Conservation (phyloP, 2,329 filamentous ascomycete species). For the Penicillium sclerotiorum region DNA sequence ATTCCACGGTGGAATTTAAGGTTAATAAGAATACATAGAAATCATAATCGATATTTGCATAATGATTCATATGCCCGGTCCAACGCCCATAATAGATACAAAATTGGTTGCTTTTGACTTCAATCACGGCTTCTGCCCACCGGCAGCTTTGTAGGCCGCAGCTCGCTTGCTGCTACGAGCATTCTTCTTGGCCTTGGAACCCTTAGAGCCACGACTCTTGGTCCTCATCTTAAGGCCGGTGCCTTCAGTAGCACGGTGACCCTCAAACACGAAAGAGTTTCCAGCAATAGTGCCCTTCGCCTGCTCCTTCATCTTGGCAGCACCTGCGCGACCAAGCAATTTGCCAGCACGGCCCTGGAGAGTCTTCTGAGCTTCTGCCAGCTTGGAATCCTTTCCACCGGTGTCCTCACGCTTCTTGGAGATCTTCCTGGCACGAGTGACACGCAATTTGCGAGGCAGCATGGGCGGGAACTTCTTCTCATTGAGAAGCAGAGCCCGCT, state of each 20-base stretch:
- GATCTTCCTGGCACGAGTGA: conserved; percentile 79
- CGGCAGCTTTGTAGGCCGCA: conserved; percentile 45
- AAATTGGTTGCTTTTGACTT: conserved; percentile 6
- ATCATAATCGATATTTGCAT: conserved; percentile 15
- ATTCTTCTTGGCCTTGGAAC: conserved; percentile 43
- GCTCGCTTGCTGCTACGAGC: conserved; percentile 46
- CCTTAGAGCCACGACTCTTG: conserved; percentile 39
- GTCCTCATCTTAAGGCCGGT: conserved; percentile 38
- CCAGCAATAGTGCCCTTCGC: conserved; percentile 31
- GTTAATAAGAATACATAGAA: background rate
- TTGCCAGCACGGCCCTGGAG: conserved; percentile 43
- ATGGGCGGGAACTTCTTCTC: conserved; percentile 93
- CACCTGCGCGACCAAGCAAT: conserved; percentile 43
- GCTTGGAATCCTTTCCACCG: conserved; percentile 23
- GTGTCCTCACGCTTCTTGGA: conserved; percentile 45
- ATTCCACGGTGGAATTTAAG: background rate
- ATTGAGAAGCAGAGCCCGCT: conserved; percentile 84
- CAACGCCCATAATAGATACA: conserved; percentile 25
- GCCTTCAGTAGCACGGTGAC: conserved; percentile 43
- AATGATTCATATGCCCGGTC: conserved; percentile 22
- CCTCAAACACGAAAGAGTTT: conserved; percentile 48
- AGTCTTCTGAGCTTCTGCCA: conserved; percentile 35
- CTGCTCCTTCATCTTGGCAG: conserved; percentile 37
- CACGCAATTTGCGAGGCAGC: conserved; percentile 84
- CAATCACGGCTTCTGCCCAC: conserved; percentile 32